These are phyloP conservation scores for Metroxylon sagu DNA, from an alignment of 176 grass and related monocot genomes.

Conservation along the genomic window DNA sequence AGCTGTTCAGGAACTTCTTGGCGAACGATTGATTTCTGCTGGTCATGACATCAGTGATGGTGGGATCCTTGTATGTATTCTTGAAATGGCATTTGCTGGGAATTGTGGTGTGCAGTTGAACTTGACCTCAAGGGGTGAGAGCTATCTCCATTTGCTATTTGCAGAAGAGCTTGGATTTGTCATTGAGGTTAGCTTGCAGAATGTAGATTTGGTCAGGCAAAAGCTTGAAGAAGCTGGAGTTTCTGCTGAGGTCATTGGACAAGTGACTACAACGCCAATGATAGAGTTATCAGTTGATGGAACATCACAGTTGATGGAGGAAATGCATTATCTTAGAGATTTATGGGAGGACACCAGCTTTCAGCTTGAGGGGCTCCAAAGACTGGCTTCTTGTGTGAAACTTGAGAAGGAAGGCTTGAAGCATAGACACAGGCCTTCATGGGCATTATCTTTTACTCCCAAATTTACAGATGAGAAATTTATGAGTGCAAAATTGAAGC, in stretches of 20 bases:
- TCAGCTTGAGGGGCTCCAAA: slow-evolving; percentile 70
- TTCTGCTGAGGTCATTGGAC: slow-evolving; percentile 50
- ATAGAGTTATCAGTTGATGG: slow-evolving; percentile 56
- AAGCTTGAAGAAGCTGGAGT: slow-evolving; percentile 57
- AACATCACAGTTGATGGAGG: slow-evolving; percentile 48
- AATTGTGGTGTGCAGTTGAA: slow-evolving; percentile 69
- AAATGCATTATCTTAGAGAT: slow-evolving; percentile 59
- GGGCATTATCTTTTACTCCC: slow-evolving; percentile 65
- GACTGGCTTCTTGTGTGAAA: slow-evolving; percentile 66
- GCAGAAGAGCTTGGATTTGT: slow-evolving; percentile 80
- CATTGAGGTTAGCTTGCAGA: slow-evolving; percentile 44
- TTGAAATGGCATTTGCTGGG: slow-evolving; percentile 96
- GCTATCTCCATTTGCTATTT: slow-evolving; percentile 60
- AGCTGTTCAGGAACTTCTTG: slow-evolving; percentile 60
- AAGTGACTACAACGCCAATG: slow-evolving; percentile 46
- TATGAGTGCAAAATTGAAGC: slow-evolving; percentile 48
- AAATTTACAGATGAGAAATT: slow-evolving; percentile 54
- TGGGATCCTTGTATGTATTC: slow-evolving; percentile 62
- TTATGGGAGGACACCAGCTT: slow-evolving; percentile 96
- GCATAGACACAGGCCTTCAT: slow-evolving; percentile 39
- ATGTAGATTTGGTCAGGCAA: slow-evolving; percentile 39
- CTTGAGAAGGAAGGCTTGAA: slow-evolving; percentile 88
- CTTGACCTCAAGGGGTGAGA: slow-evolving; percentile 39
- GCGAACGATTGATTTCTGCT: slow-evolving; percentile 55
- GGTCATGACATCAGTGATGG: slow-evolving; percentile 93